These are phyloP conservation scores for Mortierella alpina DNA, from an alignment of 192 early-diverging fungal species.

Conservation along the genomic window DNA sequence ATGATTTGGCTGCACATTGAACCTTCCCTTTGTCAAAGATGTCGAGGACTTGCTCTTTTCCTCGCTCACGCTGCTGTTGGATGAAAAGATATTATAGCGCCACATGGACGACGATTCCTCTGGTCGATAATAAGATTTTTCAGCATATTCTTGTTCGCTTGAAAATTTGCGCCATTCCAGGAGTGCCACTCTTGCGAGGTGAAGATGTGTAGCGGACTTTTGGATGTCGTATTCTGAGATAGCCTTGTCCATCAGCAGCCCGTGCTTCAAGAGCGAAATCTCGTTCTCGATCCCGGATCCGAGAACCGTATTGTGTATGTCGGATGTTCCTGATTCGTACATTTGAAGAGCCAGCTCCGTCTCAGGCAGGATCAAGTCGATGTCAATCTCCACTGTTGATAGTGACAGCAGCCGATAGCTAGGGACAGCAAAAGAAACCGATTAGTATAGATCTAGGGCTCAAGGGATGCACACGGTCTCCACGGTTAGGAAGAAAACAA, in stretches of 20 bases:
- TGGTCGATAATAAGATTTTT: slow-evolving; percentile 32
- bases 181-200: slow-evolving; percentile 42
- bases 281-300: slow-evolving; percentile 55
- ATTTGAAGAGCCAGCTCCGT: slow-evolving; percentile 15
- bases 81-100: slow-evolving; percentile 26
- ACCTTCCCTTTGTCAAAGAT: slow-evolving; percentile 31
- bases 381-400: slow-evolving; percentile 40
- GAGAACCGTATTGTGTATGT: slow-evolving; percentile 39
- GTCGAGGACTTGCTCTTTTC: slow-evolving; percentile 39
- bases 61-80: background rate
- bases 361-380: slow-evolving; percentile 36
- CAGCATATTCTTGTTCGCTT: slow-evolving; percentile 59
- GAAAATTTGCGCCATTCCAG: slow-evolving; percentile 56
- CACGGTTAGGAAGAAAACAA: background rate
- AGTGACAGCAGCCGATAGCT: slow-evolving; percentile 56
- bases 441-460: background rate
- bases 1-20: slow-evolving; percentile 54
- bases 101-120: slow-evolving; percentile 28
- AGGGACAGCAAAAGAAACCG: background rate
- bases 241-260: slow-evolving; percentile 44
- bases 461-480: background rate
- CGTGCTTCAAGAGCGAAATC: slow-evolving; percentile 41
- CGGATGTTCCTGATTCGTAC: slow-evolving; percentile 2
- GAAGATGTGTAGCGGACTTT: slow-evolving; percentile 55
- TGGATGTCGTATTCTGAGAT: slow-evolving; percentile 61